A percentile compares a stretch with the other conserved stretches of the same genome.
Conservation (phyloP, 495 filamentous ascomycete genomes). For the Neurospora sp. region DNA sequence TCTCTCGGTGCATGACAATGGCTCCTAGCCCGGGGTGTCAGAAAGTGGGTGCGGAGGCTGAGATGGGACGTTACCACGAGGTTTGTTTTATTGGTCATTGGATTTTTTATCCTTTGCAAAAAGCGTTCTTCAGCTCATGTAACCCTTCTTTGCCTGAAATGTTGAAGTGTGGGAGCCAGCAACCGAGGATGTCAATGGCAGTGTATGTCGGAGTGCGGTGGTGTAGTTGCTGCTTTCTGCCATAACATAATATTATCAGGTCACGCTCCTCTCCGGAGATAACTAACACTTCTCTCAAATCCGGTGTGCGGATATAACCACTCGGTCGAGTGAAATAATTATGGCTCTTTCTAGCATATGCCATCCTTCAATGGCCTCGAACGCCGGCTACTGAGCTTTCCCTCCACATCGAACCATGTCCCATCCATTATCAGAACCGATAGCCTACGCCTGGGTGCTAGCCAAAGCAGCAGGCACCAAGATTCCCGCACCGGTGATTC, state of each 20-base stretch:
- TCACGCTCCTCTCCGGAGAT: not conserved
- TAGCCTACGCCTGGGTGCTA: not conserved
- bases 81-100: not conserved
- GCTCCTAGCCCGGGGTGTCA: not conserved
- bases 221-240: not conserved
- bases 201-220: not conserved
- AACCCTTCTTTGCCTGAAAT: not conserved
- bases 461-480: conserved; percentile 45
- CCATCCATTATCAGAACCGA: not conserved
- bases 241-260: not conserved
- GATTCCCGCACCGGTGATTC: conserved; percentile 66
- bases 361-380: not conserved
- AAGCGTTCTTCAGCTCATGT: not conserved
- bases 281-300: not conserved
- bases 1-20: not conserved
- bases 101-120: not conserved
- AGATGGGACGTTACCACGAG: not conserved
- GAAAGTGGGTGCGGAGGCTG: not conserved
- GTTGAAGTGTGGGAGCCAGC: not conserved
- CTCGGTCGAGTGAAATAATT: not conserved
- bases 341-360: not conserved
- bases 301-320: not conserved
- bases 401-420: not conserved
- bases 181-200: not conserved
- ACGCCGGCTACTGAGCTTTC: not conserved